phyloP scores from a whole-genome alignment of 805 yeast species.

The Huiozyma naganishii region DNA sequence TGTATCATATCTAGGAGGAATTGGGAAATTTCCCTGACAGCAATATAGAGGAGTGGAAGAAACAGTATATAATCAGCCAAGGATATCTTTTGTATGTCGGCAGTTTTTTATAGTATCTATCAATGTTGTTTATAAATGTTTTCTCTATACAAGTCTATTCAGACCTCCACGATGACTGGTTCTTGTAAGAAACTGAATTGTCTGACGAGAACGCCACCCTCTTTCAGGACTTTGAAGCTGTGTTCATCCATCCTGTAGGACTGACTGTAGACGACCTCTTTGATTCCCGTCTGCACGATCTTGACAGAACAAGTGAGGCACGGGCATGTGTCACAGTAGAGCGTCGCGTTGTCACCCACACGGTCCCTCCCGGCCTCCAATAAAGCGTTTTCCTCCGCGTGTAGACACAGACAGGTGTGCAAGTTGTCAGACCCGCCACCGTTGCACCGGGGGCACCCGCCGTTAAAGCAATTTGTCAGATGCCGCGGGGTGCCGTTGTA shows the following conservation, averaged over 20 bases:
- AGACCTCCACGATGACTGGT: constrained; percentile 10
- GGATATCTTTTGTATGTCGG: too few relatives aligned
- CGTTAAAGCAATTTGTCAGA: constrained; percentile 80
- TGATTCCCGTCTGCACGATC: constrained; percentile 85
- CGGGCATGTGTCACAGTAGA: constrained; percentile 96
- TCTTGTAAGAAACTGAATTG: constrained; percentile 34
- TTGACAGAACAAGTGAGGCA: constrained; percentile 93
- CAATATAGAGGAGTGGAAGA: too few relatives aligned
- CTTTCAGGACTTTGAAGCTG: constrained; percentile 59
- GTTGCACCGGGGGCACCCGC: constrained; percentile 91
- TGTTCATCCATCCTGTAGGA: constrained; percentile 83
- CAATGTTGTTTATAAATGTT: too few relatives aligned
- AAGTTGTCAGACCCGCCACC: constrained; percentile 55
- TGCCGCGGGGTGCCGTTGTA: constrained; percentile 96
- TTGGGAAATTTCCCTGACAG: too few relatives aligned
- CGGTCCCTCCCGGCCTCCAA: constrained; percentile 90
- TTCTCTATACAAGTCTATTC: too few relatives aligned
- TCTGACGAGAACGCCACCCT: constrained; percentile 65
- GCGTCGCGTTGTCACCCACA: constrained; percentile 46
- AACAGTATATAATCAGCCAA: too few relatives aligned
- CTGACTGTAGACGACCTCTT: constrained; percentile 87
- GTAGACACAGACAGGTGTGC: constrained; percentile 83
- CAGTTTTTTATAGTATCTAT: too few relatives aligned
- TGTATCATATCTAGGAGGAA: too few relatives aligned
- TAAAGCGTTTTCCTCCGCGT: constrained; percentile 95